Conservation (phyloP, 2,329 filamentous ascomycete genomes). For the Claviceps purpurea region DNA sequence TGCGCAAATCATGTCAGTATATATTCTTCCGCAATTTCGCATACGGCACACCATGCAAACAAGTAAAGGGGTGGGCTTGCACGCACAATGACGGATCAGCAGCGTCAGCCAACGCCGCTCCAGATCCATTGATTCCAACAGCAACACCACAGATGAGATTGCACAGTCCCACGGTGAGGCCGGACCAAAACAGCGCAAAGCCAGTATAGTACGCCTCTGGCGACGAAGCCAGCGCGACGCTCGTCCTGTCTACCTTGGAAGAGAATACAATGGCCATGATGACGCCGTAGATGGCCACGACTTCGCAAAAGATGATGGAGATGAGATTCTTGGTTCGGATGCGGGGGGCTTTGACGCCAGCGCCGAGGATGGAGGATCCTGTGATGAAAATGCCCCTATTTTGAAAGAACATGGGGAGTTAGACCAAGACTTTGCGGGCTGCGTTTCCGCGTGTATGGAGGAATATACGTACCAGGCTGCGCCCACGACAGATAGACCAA, state of each 20-base stretch:
- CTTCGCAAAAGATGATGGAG: conserved; percentile 99
- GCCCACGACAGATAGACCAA: conserved; percentile 89
- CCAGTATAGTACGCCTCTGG: conserved; percentile 84
- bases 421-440: background rate
- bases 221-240: conserved; percentile 53
- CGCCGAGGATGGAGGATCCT: conserved; percentile 91
- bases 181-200: conserved; percentile 91
- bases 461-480: conserved; percentile 69
- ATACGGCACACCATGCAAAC: background rate
- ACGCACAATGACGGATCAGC: conserved; percentile 79
- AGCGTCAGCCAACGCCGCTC: conserved; percentile 89
- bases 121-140: conserved; percentile 95
- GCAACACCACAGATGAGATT: conserved; percentile 93
- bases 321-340: conserved; percentile 99
- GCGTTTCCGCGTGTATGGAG: background rate
- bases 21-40: too few relatives aligned
- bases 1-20: conserved; percentile 24
- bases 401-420: background rate
- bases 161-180: conserved; percentile 86
- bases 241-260: conserved; percentile 61
- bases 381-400: conserved; percentile 96
- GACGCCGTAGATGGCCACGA: conserved; percentile 98
- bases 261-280: conserved; percentile 99
- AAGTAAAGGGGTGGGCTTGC: background rate
- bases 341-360: conserved; percentile 87